Percentiles rank a stretch among this genome's conserved stretches.
These are phyloP conservation scores for Cornus kousa DNA, from an alignment of 148 eudicot species.

Conservation along the genomic window DNA sequence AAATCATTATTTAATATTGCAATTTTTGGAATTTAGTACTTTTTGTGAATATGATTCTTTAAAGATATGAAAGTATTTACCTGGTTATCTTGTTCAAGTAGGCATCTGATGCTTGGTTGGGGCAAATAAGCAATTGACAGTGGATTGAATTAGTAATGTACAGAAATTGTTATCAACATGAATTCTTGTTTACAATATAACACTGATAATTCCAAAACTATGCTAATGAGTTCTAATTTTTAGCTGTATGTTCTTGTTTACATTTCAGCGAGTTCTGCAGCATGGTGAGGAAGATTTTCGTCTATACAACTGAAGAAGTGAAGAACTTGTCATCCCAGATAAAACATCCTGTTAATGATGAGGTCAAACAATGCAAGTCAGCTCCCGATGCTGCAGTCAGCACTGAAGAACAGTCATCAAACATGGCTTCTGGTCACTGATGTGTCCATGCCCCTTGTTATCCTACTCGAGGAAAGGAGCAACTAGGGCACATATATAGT, in stretches of 20 bases:
- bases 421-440: slow-evolving; percentile 42
- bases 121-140: neutral
- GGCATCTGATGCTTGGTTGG: neutral
- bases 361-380: slow-evolving; percentile 30
- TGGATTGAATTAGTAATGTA: neutral
- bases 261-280: slow-evolving; percentile 65
- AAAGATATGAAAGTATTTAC: no score
- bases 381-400: slow-evolving; percentile 33
- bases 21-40: neutral
- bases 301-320: slow-evolving; percentile 70
- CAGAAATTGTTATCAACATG: no score
- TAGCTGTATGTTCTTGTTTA: neutral
- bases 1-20: neutral
- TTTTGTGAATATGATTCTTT: neutral
- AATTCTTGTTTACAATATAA: neutral
- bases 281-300: slow-evolving; percentile 74
- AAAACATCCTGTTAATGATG: slow-evolving; percentile 38
- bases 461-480: neutral
- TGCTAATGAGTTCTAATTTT: neutral
- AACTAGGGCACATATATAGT: neutral
- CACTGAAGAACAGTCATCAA: slow-evolving; percentile 66
- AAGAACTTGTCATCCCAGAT: slow-evolving; percentile 67
- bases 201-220: neutral
- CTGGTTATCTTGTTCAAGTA: no score
- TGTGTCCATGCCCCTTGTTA: neutral